phyloP scores from a whole-genome alignment of 2,329 filamentous ascomycete species.

The Diaporthe sp. region DNA sequence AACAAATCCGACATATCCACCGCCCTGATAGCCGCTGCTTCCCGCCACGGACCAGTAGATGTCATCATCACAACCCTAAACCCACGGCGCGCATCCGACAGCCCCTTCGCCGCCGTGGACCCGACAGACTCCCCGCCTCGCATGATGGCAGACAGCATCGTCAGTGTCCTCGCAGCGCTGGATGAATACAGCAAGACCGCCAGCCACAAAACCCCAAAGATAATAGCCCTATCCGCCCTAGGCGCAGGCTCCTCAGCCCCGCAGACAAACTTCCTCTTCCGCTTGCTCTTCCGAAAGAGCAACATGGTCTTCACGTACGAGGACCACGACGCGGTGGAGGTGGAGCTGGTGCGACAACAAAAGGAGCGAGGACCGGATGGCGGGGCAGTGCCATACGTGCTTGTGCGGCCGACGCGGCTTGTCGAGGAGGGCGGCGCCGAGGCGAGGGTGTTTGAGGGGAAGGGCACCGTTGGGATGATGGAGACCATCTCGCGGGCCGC shows the following conservation, averaged over 20 bases:
- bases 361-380: conserved; percentile 37
- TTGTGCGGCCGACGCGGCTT: conserved; percentile 26
- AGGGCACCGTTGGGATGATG: conserved; percentile 49
- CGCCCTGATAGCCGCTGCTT: conserved; percentile 39
- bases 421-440: not conserved
- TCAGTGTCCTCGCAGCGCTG: not conserved
- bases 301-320: conserved; percentile 57
- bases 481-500: conserved; percentile 40
- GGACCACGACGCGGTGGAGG: conserved; percentile 60
- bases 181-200: not conserved
- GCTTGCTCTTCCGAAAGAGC: conserved; percentile 55
- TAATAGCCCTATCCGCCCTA: conserved; percentile 62
- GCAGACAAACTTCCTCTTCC: conserved; percentile 53
- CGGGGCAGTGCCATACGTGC: not conserved
- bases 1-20: conserved; percentile 46
- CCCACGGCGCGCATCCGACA: conserved; percentile 51
- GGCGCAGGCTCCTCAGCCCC: conserved; percentile 58
- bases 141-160: conserved; percentile 46
- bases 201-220: conserved; percentile 41
- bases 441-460: conserved; percentile 35
- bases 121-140: conserved; percentile 47
- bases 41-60: conserved; percentile 29
- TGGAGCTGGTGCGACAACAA: conserved; percentile 45
- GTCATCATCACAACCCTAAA: conserved; percentile 53
- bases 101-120: conserved; percentile 49